Conservation (phyloP, 2,329 filamentous ascomycete species). For the Penicillium sp. region DNA sequence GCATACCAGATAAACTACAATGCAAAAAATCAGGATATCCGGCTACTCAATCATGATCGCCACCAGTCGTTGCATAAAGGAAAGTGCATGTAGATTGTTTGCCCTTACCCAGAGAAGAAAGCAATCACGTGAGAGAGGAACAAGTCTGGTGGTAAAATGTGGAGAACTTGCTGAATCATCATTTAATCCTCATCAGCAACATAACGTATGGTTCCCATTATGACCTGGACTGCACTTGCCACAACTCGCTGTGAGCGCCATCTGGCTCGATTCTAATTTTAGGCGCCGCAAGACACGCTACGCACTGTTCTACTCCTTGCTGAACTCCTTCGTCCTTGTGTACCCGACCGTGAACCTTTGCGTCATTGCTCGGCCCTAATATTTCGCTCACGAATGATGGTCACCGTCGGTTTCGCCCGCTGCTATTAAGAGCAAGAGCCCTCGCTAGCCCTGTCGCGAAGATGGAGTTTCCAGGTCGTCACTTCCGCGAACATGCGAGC, state of each 20-base stretch:
- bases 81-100: neutral
- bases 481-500: conserved; percentile 27
- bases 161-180: conserved; percentile 19
- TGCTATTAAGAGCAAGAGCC: conserved; percentile 24
- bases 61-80: neutral
- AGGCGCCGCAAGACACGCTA: neutral
- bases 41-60: neutral
- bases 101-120: neutral
- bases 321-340: neutral
- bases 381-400: conserved; percentile 25
- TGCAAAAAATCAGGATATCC: neutral
- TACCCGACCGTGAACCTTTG: conserved; percentile 1
- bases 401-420: conserved; percentile 26
- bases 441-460: conserved; percentile 24
- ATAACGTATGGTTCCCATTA: neutral
- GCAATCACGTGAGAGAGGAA: conserved; percentile 5
- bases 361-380: conserved; percentile 9
- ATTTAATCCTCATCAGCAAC: conserved; percentile 3
- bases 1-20: no score
- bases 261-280: neutral
- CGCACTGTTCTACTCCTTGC: neutral
- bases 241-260: conserved; percentile 1
- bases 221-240: neutral
- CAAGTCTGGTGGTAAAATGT: neutral
- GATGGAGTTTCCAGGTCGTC: conserved; percentile 36